Base-by-base conservation (phyloP, 495 filamentous ascomycete genomes). In the Xylaria grammica region DNA sequence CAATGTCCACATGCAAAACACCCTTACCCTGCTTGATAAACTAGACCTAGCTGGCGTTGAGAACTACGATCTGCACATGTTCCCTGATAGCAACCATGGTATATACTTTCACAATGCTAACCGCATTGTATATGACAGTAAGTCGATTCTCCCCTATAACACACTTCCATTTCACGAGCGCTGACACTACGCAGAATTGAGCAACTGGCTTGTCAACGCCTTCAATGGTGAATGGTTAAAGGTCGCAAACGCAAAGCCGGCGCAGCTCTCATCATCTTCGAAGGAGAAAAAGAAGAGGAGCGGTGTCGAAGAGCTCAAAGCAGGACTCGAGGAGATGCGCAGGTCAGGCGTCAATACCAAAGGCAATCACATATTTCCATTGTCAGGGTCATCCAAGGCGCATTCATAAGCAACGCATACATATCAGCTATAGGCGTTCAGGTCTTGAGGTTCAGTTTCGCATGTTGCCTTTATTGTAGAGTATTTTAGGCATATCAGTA, bases 41-140 rank as follows among this genome's bases (percentile, higher is more conserved):
- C 81, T 99, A 45, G 93, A 99, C 77, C 72, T 97, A 63, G 88
- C 80, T 2, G 86, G 86, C 29, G 86, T 98, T 2, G 90, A 96
- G 77, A 99, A 99, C 74, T 99, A 97, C 66, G 95, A 99, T 73
- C 85, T 98, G 48, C 94, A 97, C 77, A 87, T 97, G 20, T 99
- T 96, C 78, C 95, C 95, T 10, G 95, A 99, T 74, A 94, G 90
- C 11, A 94, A 99, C 79, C 95, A 99, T 77, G 89, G 91, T 59
- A 99, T 99, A 59, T 91, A 85, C 69, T 98, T 97, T 72, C 95
- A 99, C 75, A 95, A 92, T 77, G 95, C 91, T 20, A 93, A 97
- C 75, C 80, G 81, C 51, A 91, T 98, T 73, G 95, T 99, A 30
- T 98, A 96, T 77, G 92, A 97, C 72, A 93, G 94, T 97, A 78